Conservation (phyloP, 2,329 filamentous ascomycete genomes). For the Fusarium redolens region DNA sequence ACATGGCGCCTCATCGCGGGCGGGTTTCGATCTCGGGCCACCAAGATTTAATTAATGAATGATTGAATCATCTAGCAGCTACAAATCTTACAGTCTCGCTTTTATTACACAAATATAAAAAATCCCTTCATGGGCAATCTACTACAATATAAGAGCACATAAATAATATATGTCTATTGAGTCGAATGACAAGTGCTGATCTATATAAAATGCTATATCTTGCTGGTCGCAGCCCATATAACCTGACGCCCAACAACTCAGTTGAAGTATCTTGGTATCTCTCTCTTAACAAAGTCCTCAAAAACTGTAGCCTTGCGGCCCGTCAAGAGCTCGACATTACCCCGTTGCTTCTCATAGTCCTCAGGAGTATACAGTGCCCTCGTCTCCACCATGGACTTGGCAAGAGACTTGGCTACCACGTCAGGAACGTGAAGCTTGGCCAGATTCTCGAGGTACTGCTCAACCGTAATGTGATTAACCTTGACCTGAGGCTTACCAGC, state of each 20-base stretch:
- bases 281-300: neutral
- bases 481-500: neutral
- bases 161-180: neutral
- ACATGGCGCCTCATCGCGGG: neutral
- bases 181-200: neutral
- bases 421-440: neutral
- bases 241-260: neutral
- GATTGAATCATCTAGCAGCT: neutral
- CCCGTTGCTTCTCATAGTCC: neutral
- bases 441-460: neutral
- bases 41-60: neutral
- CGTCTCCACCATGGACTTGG: neutral
- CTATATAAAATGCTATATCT: too few species aligned
- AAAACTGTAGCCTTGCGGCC: neutral
- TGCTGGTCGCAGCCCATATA: too few species aligned
- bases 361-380: neutral
- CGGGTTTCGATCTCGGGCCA: neutral
- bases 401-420: neutral
- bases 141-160: too few species aligned
- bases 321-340: neutral
- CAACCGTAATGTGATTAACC: neutral
- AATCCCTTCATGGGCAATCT: fast-evolving
- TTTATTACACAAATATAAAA: neutral
- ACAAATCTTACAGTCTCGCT: fast-evolving
- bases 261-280: neutral